Percentiles rank a stretch among this genome's conserved stretches.
Evolutionary conservation across 2,329 filamentous ascomycete species (phyloP).

Genomic region (Phoma sp.): DNA sequence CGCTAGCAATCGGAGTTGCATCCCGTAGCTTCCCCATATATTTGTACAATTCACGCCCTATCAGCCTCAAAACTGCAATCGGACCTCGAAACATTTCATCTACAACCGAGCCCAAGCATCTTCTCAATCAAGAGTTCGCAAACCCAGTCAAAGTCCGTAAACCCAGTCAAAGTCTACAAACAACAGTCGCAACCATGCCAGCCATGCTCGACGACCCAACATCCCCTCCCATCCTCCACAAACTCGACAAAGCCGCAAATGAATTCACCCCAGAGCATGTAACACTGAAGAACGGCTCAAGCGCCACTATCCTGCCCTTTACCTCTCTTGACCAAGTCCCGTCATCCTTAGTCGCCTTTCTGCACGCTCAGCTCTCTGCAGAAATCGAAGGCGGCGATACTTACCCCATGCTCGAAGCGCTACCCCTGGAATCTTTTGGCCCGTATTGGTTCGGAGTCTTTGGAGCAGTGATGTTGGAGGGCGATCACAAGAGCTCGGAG

Average conservation of each 20-base stretch:
- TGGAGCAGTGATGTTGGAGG: conserved; percentile 81
- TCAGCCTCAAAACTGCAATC: conserved; percentile 11
- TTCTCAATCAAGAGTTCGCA: background rate
- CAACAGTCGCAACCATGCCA: conserved; percentile 3
- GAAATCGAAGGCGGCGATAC: conserved; percentile 88
- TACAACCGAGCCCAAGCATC: background rate
- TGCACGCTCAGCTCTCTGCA: conserved; percentile 79
- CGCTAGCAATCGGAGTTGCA: background rate
- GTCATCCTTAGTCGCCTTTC: conserved; percentile 70
- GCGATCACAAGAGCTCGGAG: conserved; percentile 63
- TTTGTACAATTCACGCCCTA: conserved; percentile 9
- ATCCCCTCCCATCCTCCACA: conserved; percentile 70
- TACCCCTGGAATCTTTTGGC: conserved; percentile 73
- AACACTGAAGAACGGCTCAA: conserved; percentile 74
- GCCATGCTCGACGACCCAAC: conserved; percentile 18
- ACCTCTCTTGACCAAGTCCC: conserved; percentile 73
- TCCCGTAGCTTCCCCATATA: background rate
- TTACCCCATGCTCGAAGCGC: conserved; percentile 79
- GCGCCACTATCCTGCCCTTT: conserved; percentile 80
- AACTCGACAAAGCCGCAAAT: conserved; percentile 62
- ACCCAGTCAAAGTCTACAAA: background rate
- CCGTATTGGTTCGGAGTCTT: conserved; percentile 89
- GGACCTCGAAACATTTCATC: background rate
- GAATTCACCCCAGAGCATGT: conserved; percentile 75
- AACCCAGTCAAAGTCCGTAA: background rate